Percentiles rank a stretch among this genome's conserved stretches.
These are phyloP conservation scores for Fraxinus nigra DNA, from an alignment of 305 asterid species.

Conservation along the genomic window DNA sequence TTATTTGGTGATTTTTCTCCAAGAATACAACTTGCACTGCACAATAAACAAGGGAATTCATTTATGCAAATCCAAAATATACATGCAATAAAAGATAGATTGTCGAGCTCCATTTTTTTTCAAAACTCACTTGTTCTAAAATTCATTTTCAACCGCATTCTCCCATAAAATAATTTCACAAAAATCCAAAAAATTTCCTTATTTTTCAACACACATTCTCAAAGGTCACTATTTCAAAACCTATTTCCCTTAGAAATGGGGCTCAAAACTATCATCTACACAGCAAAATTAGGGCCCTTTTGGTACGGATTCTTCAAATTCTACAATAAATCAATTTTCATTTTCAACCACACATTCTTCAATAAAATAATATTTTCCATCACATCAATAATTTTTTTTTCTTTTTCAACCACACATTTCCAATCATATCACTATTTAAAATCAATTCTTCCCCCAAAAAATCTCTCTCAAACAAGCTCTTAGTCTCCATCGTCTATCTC, in stretches of 20 bases:
- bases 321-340: too few relatives aligned
- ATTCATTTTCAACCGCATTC: neutral
- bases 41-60: neutral
- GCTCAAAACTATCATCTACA: neutral
- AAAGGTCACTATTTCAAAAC: too few relatives aligned
- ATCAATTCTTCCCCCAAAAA: too few relatives aligned
- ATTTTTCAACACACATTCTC: too few relatives aligned
- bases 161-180: neutral
- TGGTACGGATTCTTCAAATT: too few relatives aligned
- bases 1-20: neutral
- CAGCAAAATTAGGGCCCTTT: neutral
- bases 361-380: too few relatives aligned
- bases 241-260: too few relatives aligned
- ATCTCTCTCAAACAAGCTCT: too few relatives aligned
- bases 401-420: too few relatives aligned
- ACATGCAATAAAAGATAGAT: neutral
- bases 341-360: too few relatives aligned
- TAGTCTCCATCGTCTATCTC: neutral
- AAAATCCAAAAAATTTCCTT: neutral
- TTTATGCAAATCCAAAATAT: neutral
- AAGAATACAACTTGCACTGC: neutral
- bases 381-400: too few relatives aligned
- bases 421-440: too few relatives aligned
- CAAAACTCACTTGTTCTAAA: neutral
- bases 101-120: neutral